Conservation (phyloP, 345 rosid genomes). For the Conringia planisiliqua region DNA sequence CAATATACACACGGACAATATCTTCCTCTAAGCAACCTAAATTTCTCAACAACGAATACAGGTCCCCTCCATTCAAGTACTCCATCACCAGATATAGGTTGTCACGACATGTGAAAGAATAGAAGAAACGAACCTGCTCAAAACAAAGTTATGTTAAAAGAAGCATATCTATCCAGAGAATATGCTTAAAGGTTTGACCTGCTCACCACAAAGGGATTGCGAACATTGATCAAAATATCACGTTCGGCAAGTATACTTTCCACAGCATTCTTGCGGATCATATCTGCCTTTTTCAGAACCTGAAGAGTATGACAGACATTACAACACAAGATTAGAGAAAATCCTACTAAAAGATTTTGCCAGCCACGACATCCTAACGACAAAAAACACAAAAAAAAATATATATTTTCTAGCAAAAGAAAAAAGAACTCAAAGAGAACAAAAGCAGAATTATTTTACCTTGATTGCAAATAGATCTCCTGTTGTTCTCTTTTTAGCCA, state of each 20-base stretch:
- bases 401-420: background rate
- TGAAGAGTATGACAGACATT: constrained; percentile 34
- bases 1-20: constrained; percentile 95
- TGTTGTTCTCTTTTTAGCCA: constrained; percentile 96
- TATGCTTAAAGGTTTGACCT: constrained; percentile 38
- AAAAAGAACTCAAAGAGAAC: background rate
- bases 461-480: constrained; percentile 99
- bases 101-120: constrained; percentile 98
- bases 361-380: constrained; percentile 1
- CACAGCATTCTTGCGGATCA: constrained; percentile 99
- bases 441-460: constrained; percentile 41
- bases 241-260: constrained; percentile 99
- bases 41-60: constrained; percentile 93
- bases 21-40: constrained; percentile 98
- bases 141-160: constrained; percentile 35
- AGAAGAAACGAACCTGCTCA: constrained; percentile 96
- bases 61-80: constrained; percentile 97
- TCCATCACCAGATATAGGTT: constrained; percentile 99
- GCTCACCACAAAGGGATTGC: constrained; percentile 99
- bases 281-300: constrained; percentile 99
- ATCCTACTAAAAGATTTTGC: constrained; percentile 12
- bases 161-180: constrained; percentile 23
- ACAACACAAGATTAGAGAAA: constrained; percentile 19
- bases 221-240: constrained; percentile 97
- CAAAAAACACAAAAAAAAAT: background rate